Conservation (phyloP, 2,329 filamentous ascomycete genomes). For the Talaromyces marneffei region DNA sequence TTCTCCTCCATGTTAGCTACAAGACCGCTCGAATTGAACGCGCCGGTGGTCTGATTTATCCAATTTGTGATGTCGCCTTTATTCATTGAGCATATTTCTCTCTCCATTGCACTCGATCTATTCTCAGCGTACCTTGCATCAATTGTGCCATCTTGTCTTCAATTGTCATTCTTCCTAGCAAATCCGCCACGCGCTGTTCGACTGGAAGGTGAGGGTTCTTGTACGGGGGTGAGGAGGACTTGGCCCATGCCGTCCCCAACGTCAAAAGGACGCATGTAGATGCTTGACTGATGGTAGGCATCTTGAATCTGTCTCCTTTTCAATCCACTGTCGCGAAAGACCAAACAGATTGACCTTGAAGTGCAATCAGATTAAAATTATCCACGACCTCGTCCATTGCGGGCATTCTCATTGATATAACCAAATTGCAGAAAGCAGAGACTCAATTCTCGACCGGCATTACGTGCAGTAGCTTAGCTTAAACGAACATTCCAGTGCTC, state of each 20-base stretch:
- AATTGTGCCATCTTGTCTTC: constrained; percentile 68
- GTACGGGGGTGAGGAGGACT: constrained; percentile 40
- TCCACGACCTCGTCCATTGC: not conserved
- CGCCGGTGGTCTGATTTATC: constrained; percentile 61
- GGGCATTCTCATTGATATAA: not conserved
- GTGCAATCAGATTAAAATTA: not conserved
- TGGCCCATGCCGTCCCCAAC: constrained; percentile 9
- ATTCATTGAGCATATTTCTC: not conserved
- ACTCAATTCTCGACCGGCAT: not conserved
- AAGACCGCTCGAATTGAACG: constrained; percentile 62
- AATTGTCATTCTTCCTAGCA: constrained; percentile 67
- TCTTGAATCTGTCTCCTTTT: not conserved
- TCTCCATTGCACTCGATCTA: not conserved
- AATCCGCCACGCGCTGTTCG: constrained; percentile 60
- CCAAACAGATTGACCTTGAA: no score
- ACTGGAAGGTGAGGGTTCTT: constrained; percentile 58
- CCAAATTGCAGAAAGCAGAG: constrained; percentile 3
- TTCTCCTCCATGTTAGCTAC: constrained; percentile 61
- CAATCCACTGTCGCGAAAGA: no score
- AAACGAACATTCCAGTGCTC: not conserved
- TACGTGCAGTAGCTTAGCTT: not conserved
- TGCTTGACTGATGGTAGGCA: not conserved
- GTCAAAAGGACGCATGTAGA: not conserved
- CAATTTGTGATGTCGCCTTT: constrained; percentile 64
- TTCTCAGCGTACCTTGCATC: constrained; percentile 45